Base-by-base conservation (phyloP, 2,329 filamentous ascomycete genomes). In the Graphilbum ipis-grandicollis region DNA sequence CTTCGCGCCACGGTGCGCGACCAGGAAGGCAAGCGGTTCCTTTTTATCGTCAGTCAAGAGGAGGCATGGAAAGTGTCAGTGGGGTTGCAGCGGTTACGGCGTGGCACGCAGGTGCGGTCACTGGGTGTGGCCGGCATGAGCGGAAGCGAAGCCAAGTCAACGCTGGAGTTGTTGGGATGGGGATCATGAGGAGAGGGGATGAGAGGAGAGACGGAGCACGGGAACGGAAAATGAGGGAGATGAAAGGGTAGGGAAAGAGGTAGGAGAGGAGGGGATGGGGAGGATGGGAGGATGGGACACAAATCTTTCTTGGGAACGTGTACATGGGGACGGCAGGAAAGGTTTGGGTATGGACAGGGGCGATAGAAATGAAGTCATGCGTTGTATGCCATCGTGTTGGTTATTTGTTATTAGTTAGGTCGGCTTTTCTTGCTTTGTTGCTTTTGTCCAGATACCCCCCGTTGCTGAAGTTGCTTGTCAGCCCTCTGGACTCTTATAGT, bases 1-100 rank as follows among this genome's bases (percentile, higher is more conserved):
- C 54, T 80, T 39, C 66, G 75, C 35, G 75, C 73, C 18, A 75
- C 66, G 13, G 62, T 79, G 40, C 60, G 71, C 38, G 75, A 80
- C 48, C 70, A 75, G 44, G 74, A 78, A 41, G 71, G 71, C 31
- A 76, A 75, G 55, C 63, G 72, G 26, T 78, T 71, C 48, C 52
- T 79, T 26, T 79, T 79, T 48, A 63, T 79, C 9, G 56, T 79
- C 25, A 60, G 63, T 30, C 72, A 79, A 49, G 65, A 71, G 42
- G 75, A 80, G 51, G 66, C 65, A 21, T 79, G 75, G 75, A 80
- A 80, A 62, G 58, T 80, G 19, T 63, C 71, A 1, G 58, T 68
- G 26, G 74, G 71, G 2, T 50, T 80, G 46, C 69, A 75, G 51
- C 62, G 68, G 32, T 53, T 80, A 46, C 58, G 72, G 36, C 64